Conservation (phyloP, 495 filamentous ascomycete genomes). For the Barbatosphaeria neglecta region DNA sequence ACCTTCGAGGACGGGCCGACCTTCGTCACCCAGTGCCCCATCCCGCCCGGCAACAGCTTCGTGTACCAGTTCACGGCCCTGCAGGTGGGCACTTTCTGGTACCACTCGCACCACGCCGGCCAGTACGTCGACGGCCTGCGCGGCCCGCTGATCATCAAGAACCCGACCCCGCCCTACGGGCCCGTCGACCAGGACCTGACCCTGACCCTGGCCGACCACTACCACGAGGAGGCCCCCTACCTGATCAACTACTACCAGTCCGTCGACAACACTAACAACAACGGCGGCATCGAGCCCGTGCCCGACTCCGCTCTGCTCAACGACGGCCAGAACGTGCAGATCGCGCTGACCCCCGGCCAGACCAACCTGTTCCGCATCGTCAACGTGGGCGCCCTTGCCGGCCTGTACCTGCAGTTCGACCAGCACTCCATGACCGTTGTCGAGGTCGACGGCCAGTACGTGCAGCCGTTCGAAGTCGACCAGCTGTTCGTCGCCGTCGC, state of each 20-base stretch:
- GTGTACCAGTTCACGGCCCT: conserved; percentile 26
- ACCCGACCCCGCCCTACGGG: conserved; percentile 38
- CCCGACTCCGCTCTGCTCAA: conserved; percentile 48
- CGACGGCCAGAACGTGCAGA: conserved; percentile 34
- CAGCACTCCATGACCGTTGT: conserved; percentile 33
- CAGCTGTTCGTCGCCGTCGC: conserved; percentile 32
- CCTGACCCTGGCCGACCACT: conserved; percentile 38
- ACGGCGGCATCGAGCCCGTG: conserved; percentile 35
- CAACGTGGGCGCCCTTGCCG: conserved; percentile 48
- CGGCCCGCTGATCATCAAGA: conserved; percentile 43
- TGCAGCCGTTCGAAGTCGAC: conserved; percentile 6
- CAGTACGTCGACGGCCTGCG: conserved; percentile 40
- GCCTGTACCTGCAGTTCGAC: conserved; percentile 43
- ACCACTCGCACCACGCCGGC: conserved; percentile 20
- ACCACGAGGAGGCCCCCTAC: conserved; percentile 22
- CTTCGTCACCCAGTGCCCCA: conserved; percentile 50
- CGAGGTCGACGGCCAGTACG: conserved; percentile 33
- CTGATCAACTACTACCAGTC: conserved; percentile 36
- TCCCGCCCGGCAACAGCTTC: conserved; percentile 38
- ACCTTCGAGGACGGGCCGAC: conserved; percentile 54
- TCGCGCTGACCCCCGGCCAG: conserved; percentile 27
- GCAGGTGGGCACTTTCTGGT: conserved; percentile 33
- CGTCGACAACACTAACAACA: conserved; percentile 25
- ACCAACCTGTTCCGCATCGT: conserved; percentile 57
- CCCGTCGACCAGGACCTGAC: conserved; percentile 43